Evolutionary conservation across 2,329 filamentous ascomycete species (phyloP), one percentile per base, ranked within the genome.

Genomic region (Botrytis pseudocinerea): DNA sequence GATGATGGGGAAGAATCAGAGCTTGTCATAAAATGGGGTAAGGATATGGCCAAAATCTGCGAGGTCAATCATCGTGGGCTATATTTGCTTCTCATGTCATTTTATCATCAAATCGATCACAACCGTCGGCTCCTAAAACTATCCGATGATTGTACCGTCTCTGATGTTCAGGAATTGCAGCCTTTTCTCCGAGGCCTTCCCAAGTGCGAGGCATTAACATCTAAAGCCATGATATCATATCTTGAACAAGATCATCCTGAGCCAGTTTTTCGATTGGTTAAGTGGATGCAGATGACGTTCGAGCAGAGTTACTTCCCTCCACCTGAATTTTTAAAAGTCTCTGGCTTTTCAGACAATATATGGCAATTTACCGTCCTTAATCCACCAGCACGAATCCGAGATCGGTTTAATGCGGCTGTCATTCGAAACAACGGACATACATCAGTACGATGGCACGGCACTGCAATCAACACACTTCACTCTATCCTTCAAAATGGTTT

Each of bases 21-120:
- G 22, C 12, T 38, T 51, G 7, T 51, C 44, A 66, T 38, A 8
- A 48, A n/a, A 51, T 66, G 28, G 44, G 44, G 44, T 2, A 38
- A 66, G 14, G 6, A 22, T 35, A n/a, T 66, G 22, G 44, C 32
- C 32, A 51, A 22, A 35, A 18, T 38, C 2, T 66, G 12, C 44
- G 28, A 66, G 42, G 44, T n/a, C 25, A 32, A 40, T 20, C 44
- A 48, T 51, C 46, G 32, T 51, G 44, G 44, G 7, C n/a, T 51
- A 22, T 66, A 51, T 51, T 22, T 66, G 25, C 32, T 65, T 16
- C 42, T 66, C 32, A 66, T 66, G 63, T 66, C 44, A 10, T 66
- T 66, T n/a, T 51, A 66, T 32, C 32, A n/a, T 66, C n/a, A 28
- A 20, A 32, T 32, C 10, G 44, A 51, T 14, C 44, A n/a, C 10